Base-by-base conservation (phyloP, 139 green algal genomes). In the Chlamydomonas asymmetrica region DNA sequence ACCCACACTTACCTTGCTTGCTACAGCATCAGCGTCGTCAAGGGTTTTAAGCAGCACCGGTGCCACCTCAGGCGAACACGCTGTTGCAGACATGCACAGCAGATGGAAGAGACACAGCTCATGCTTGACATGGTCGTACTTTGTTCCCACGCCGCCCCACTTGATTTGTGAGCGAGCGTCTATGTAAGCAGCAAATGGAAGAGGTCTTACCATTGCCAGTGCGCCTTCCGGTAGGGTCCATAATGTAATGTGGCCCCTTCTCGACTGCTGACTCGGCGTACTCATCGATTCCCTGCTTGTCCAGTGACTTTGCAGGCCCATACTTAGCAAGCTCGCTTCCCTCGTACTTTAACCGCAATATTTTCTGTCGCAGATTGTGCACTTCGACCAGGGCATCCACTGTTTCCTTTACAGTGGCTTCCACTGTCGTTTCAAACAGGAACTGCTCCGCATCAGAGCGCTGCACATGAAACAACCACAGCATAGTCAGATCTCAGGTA, bases 261-360 rank as follows among this genome's bases (percentile, higher is more conserved):
- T 92, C 80, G 27, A 88, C 79, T 35, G 73, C 29, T 1, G 75
- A 48, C 63, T 94, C 85, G 27, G 73, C 45, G 66, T 93, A 92
- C 63, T 90, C 79, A 75, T 97, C 92, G n/a, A 97, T 90, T 9
- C 91, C 89, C 68, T 96, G 88, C 81, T 91, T 84, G 54, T 94
- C 88, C 5, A 79, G 84, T 1, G 69, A 80, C 74, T 95, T 95
- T 9, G 88, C 81, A 25, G 88, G 85, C 1, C 92, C 92, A 71
- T 94, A 87, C 70, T 92, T 90, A 16, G 88, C 91, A 0, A 97
- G 82, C 81, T 97, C 89, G 66, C 90, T 87, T 34, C 88, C 90
- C 66, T 97, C 92, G 8, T 91, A 56, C 65, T 93, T 92, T 1
- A 97, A 77, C 34, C 89, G 76, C 5, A 85, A 75, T 16, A 96